These are phyloP conservation scores for Talinum fruticosum DNA, from an alignment of 148 eudicot genomes.

Conservation along the genomic window DNA sequence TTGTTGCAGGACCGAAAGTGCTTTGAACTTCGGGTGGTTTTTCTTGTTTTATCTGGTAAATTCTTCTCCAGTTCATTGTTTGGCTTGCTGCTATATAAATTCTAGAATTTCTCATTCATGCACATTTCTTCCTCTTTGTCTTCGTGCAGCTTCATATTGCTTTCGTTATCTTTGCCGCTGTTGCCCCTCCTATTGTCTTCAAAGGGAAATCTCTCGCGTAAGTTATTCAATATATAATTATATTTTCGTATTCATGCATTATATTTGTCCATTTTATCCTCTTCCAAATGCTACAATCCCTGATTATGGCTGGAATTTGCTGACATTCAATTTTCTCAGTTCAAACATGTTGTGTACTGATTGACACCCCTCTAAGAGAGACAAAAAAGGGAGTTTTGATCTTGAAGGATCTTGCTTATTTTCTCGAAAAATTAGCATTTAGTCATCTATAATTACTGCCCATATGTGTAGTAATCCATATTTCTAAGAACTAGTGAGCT, in stretches of 20 bases:
- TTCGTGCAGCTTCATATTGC: slow-evolving; percentile 52
- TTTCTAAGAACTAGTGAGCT: neutral
- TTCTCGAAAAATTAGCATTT: neutral
- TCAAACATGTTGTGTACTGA: neutral
- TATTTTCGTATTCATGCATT: too few species aligned
- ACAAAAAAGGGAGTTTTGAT: neutral
- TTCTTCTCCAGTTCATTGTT: neutral
- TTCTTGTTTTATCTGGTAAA: slow-evolving; percentile 77
- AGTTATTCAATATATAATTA: slow-evolving; percentile 25
- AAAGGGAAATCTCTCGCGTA: slow-evolving; percentile 73
- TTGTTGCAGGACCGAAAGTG: slow-evolving; percentile 69
- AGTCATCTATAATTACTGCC: neutral
- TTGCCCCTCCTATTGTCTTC: slow-evolving; percentile 75
- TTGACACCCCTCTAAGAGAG: too few species aligned
- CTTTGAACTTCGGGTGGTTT: slow-evolving; percentile 78
- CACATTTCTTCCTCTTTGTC: neutral
- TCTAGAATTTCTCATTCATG: neutral
- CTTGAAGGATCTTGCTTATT: neutral
- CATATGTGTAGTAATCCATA: neutral
- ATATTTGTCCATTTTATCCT: neutral
- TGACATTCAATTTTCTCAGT: neutral
- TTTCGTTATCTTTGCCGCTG: slow-evolving; percentile 62
- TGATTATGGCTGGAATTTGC: neutral
- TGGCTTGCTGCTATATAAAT: neutral
- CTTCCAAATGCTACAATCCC: neutral